A percentile compares a stretch with the other conserved stretches of the same genome.
Evolutionary conservation across 768 basidiomycete species (phyloP).

Genomic region (Pulveroboletus sp.): DNA sequence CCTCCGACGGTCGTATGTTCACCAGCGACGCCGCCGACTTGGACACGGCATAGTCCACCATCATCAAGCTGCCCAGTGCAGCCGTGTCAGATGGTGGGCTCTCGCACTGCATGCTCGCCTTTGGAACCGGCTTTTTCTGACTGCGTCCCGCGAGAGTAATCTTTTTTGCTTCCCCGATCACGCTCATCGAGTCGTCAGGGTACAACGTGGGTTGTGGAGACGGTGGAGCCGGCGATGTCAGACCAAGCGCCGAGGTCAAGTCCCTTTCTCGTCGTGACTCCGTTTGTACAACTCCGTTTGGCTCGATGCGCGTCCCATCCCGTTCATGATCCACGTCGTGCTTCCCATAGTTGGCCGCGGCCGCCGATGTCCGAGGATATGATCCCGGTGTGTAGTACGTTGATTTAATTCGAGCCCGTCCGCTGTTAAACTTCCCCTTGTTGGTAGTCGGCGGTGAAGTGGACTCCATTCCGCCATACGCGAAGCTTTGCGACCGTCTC

Average conservation of each 20-base stretch:
- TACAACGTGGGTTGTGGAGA: conserved; percentile 65
- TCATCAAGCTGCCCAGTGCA: conserved; percentile 58
- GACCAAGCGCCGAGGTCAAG: conserved; percentile 38
- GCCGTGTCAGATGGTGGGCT: conserved; percentile 39
- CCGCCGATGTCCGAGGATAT: conserved; percentile 53
- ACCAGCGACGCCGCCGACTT: conserved; percentile 34
- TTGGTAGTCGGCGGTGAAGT: conserved; percentile 38
- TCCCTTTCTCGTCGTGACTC: conserved; percentile 44
- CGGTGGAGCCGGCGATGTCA: conserved; percentile 36
- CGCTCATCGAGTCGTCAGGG: conserved; percentile 71
- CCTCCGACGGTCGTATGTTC: conserved; percentile 27
- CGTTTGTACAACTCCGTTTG: conserved; percentile 33
- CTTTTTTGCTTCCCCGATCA: conserved; percentile 41
- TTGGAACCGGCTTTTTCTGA: conserved; percentile 36
- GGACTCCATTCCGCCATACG: conserved; percentile 56
- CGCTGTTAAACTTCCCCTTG: conserved; percentile 35
- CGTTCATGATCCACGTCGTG: conserved; percentile 34
- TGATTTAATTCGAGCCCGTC: conserved; percentile 67
- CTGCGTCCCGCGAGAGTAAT: conserved; percentile 22
- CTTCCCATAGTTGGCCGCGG: conserved; percentile 35
- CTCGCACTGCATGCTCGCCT: conserved; percentile 14
- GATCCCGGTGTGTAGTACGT: conserved; percentile 58
- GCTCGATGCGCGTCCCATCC: conserved; percentile 29
- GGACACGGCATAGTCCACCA: conserved; percentile 50
- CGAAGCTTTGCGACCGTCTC: conserved; percentile 35